These are phyloP conservation scores for Withania somnifera DNA, from an alignment of 305 asterid species.

Conservation along the genomic window DNA sequence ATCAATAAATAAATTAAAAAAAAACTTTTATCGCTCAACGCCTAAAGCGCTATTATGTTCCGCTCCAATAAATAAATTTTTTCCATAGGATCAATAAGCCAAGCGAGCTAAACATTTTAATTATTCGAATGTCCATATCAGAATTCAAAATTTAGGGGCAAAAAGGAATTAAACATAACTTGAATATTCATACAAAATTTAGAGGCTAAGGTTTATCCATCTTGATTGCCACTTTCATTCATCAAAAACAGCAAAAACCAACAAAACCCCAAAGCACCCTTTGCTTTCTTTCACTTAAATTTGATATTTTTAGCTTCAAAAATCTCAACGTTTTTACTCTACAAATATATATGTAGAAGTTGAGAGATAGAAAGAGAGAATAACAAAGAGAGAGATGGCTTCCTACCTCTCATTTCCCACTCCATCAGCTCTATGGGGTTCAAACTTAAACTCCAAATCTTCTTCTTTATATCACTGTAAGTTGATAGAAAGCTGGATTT, in stretches of 20 bases:
- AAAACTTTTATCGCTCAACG: too few species aligned
- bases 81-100: too few species aligned
- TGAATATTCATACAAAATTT: background rate
- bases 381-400: conserved; percentile 19
- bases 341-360: background rate
- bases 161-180: background rate
- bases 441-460: conserved; percentile 24
- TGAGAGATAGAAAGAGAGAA: conserved; percentile 10
- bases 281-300: background rate
- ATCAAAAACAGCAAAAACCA: background rate
- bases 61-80: too few species aligned
- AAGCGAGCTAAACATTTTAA: too few species aligned
- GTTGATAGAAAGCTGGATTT: too few species aligned
- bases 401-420: conserved; percentile 38
- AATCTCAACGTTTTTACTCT: background rate
- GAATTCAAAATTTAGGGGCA: background rate
- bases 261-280: background rate
- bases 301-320: background rate
- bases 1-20: too few species aligned
- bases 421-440: conserved; percentile 30
- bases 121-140: too few species aligned
- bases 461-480: conserved; percentile 30
- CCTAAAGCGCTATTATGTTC: too few species aligned
- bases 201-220: background rate
- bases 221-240: background rate